These are phyloP conservation scores for Geranium rotundifolium DNA, from an alignment of 345 rosid species.

Conservation along the genomic window DNA sequence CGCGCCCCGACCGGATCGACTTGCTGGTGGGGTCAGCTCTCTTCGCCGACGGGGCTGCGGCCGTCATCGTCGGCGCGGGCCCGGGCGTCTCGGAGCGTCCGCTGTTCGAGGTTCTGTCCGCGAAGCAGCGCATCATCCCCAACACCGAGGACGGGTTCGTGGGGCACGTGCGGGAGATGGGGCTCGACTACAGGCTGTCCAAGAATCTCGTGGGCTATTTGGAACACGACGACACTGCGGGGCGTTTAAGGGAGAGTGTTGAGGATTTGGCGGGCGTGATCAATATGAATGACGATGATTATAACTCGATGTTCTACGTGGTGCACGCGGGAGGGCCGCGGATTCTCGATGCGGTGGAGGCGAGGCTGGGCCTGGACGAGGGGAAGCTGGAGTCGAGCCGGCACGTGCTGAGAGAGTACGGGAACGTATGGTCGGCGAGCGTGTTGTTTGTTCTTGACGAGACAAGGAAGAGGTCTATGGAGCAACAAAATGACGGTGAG, in stretches of 20 bases:
- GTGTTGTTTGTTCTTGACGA: slow-evolving; percentile 39
- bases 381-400: slow-evolving; percentile 29
- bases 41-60: slow-evolving; percentile 41
- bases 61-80: slow-evolving; percentile 35
- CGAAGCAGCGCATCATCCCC: slow-evolving; percentile 34
- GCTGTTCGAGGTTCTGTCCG: slow-evolving; percentile 27
- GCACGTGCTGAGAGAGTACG: slow-evolving; percentile 28
- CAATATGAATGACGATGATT: too few species aligned
- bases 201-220: slow-evolving; percentile 35
- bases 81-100: slow-evolving; percentile 28
- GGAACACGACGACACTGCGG: slow-evolving; percentile 30
- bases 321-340: slow-evolving; percentile 50
- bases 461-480: slow-evolving; percentile 28
- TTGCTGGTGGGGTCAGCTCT: slow-evolving; percentile 41
- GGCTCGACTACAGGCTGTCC: slow-evolving; percentile 32
- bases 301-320: slow-evolving; percentile 45
- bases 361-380: slow-evolving; percentile 18
- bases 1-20: slow-evolving; percentile 27
- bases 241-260: slow-evolving; percentile 27
- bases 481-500: slow-evolving; percentile 16
- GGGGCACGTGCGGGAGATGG: slow-evolving; percentile 39
- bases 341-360: slow-evolving; percentile 36
- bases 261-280: slow-evolving; percentile 20
- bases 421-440: slow-evolving; percentile 38
- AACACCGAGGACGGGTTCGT: slow-evolving; percentile 41